phyloP scores from a whole-genome alignment of 768 basidiomycete genomes.

The Tubosaeta sp. region DNA sequence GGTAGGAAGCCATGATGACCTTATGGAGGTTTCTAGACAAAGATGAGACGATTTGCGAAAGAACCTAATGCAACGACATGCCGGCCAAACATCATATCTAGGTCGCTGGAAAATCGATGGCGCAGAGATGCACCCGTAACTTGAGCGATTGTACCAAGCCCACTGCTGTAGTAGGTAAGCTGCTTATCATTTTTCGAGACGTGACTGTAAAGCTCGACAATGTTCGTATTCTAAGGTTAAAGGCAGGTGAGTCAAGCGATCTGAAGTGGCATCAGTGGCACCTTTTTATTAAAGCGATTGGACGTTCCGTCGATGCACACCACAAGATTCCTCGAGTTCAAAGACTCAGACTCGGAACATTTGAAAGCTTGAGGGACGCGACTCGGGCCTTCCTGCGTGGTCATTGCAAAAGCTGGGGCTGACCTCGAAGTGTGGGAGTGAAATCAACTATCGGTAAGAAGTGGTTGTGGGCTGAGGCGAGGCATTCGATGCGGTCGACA shows the following conservation, averaged over 20 bases:
- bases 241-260: background rate
- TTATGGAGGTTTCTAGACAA: conserved; percentile 32
- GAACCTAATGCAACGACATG: conserved; percentile 10
- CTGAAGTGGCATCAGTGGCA: conserved; percentile 5
- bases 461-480: background rate
- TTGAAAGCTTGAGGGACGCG: background rate
- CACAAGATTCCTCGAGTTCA: conserved; percentile 16
- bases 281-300: conserved; percentile 35
- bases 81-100: conserved; percentile 39
- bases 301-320: conserved; percentile 41
- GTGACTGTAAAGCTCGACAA: conserved; percentile 37
- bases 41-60: background rate
- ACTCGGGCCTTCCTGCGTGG: conserved; percentile 1
- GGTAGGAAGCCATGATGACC: conserved; percentile 34
- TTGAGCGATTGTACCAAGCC: conserved; percentile 35
- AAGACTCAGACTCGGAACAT: conserved; percentile 1
- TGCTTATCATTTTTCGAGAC: conserved; percentile 33
- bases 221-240: conserved; percentile 36
- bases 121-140: conserved; percentile 14
- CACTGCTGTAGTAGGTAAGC: conserved; percentile 40
- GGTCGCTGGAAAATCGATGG: conserved; percentile 19
- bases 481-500: background rate
- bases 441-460: background rate
- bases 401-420: conserved; percentile 1
- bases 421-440: background rate